Base-by-base conservation (phyloP, 225 moss, liverwort and hornwort genomes). In the Anthoceros angustus region DNA sequence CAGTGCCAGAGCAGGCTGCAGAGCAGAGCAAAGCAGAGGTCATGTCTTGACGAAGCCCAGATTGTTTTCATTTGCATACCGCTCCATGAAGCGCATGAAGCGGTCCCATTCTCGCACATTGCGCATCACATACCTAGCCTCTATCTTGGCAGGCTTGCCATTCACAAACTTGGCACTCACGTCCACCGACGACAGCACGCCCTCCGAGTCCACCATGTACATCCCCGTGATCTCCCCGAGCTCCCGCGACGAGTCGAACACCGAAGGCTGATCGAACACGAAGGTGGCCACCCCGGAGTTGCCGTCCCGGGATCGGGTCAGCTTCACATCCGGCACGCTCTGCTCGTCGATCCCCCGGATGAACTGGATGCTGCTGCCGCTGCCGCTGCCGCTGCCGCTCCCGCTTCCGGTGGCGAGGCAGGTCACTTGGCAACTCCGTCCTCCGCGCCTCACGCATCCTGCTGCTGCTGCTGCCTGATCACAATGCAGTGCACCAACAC, bases 51-150 rank as follows among this genome's bases (percentile, higher is more conserved):
- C 95, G 50, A 98, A 98, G 10, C 95, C 95, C 25, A 98, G 88
- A 65, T 92, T 48, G 64, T 98, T 86, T 70, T 84, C 91, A 21
- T 39, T 67, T 11, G 91, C 91, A 41, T 89, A 98, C n/a, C 91
- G 86, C 80, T 98, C 98, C 98, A 98, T 98, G 75, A 98, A 98
- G 63, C 98, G 88, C 98, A 98, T 98, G 71, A 92, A 98, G 23
- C 98, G 83, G 75, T 98, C 92, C 98, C 98, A 98, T 63, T 98
- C 98, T 48, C 65, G 83, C 42, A 72, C 74, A 70, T 84, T 98
- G 55, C 98, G 92, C 98, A 98, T 98, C 25, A 92, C 72, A 72
- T 98, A 98, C 40, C 79, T 72, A 32, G 89, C 87, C 75, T 89
- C 92, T 67, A 98, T 87, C 78, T 77, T 84, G 9, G 89, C 80